Evolutionary conservation across 2,329 filamentous ascomycete genomes (phyloP), one percentile per base, ranked within the genome.

Genomic region (Colletotrichum brevisporum): DNA sequence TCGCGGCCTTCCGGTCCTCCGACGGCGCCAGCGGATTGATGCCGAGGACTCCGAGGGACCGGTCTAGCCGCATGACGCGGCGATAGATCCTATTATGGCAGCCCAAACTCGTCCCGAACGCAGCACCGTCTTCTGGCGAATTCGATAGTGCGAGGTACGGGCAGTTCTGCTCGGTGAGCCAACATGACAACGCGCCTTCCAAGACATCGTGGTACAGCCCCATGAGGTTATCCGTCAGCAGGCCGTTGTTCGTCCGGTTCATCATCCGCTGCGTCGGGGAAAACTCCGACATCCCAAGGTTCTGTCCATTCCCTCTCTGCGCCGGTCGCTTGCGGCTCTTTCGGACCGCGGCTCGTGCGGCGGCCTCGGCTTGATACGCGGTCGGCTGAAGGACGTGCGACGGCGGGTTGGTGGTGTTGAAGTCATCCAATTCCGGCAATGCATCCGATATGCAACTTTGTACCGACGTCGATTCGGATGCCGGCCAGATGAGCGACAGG

Each of bases 171-270:
- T 87, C 85, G 0, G 84, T 86, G 18, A 87, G 72, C 86, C 86
- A 88, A 73, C 86, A 88, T 2, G 84, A 83, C 6, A 88, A 75
- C 13, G 83, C 84, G 71, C 86, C 83, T 71, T 88, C 85, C 71
- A 87, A 79, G 36, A 84, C 86, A 70, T 88, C 85, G 71, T 87
- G 85, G 73, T 88, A 88, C 41, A 88, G 83, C 52, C 80, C 80
- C 58, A 87, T 75, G 18, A 87, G 76, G 15, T 76, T 81, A 48
- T 83, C 78, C 1, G 81, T 81, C 63, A 86, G 80, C 27, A 83
- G 78, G 48, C 72, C 66, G 31, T 73, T 76, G 54, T 82, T 81
- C 2, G 74, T 74, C 0, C 68, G 71, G 1, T 71, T 52, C 8
- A 77, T 74, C 69, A 82, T 74, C 5, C 63, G 41, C 21, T 73